Conservation (phyloP, 805 yeast genomes). For the Sugiyamaella marilandica region DNA sequence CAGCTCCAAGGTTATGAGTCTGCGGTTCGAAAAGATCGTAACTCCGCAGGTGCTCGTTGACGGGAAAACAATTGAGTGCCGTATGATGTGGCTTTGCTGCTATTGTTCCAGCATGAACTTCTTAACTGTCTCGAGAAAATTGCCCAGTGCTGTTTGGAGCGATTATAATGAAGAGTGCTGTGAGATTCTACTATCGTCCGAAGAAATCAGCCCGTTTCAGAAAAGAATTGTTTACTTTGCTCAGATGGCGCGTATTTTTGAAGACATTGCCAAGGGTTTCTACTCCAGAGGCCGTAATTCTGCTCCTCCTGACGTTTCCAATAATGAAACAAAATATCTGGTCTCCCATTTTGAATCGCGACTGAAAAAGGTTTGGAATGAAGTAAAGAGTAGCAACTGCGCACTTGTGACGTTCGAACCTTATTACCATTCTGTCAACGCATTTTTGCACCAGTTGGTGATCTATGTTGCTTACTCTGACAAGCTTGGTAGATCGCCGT, state of each 20-base stretch:
- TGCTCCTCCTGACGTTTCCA: slow-evolving; percentile 32
- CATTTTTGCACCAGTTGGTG: slow-evolving; percentile 40
- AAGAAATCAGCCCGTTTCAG: slow-evolving; percentile 31
- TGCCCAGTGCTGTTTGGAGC: slow-evolving; percentile 43
- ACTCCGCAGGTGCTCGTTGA: slow-evolving; percentile 37
- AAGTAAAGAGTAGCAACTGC: slow-evolving; percentile 33
- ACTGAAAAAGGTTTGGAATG: slow-evolving; percentile 37
- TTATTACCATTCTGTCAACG: slow-evolving; percentile 47
- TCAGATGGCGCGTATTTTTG: slow-evolving; percentile 55
- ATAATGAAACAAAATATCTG: slow-evolving; percentile 38
- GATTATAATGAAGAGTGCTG: slow-evolving; percentile 62
- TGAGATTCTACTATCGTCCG: slow-evolving; percentile 38
- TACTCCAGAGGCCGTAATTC: slow-evolving; percentile 39
- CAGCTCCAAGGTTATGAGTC: slow-evolving; percentile 12
- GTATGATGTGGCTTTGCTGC: slow-evolving; percentile 50
- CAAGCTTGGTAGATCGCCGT: slow-evolving; percentile 32
- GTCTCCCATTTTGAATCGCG: slow-evolving; percentile 47
- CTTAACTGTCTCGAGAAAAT: slow-evolving; percentile 60
- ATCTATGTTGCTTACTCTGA: slow-evolving; percentile 24
- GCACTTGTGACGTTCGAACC: slow-evolving; percentile 39
- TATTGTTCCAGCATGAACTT: slow-evolving; percentile 61
- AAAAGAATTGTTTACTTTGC: slow-evolving; percentile 52
- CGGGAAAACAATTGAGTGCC: slow-evolving; percentile 42
- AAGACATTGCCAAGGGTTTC: slow-evolving; percentile 47
- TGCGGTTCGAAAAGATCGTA: slow-evolving; percentile 24